Evolutionary conservation across 768 basidiomycete species (phyloP).

Genomic region (Mycena crocata): DNA sequence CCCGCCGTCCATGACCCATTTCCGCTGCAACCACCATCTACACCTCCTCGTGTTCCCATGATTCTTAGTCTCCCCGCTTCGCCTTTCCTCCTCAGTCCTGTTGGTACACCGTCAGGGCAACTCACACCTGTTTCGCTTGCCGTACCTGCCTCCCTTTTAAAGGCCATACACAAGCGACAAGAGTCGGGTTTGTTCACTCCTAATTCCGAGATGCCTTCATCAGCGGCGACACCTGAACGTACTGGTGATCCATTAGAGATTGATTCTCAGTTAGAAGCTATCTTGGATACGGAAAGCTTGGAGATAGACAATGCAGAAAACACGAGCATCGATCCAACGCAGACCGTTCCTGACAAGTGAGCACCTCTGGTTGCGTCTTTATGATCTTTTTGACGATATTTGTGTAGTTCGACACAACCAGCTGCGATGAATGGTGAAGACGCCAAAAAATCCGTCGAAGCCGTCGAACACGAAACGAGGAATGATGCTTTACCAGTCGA

Average conservation of each 20-base stretch:
- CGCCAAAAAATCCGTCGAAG: background rate
- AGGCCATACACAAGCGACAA: slow-evolving; percentile 33
- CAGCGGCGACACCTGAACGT: slow-evolving; percentile 15
- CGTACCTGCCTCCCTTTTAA: slow-evolving; percentile 38
- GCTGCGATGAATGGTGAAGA: background rate
- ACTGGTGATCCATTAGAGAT: background rate
- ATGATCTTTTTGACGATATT: background rate
- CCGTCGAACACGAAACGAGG: background rate
- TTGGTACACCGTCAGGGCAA: slow-evolving; percentile 9
- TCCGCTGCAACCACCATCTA: slow-evolving; percentile 10
- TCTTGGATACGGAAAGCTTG: background rate
- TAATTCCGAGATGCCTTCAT: slow-evolving; percentile 23
- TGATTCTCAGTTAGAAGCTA: background rate
- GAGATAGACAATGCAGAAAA: background rate
- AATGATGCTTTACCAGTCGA: background rate
- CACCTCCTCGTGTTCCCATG: slow-evolving; percentile 33
- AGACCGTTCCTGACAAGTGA: background rate
- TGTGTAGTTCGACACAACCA: background rate
- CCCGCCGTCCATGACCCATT: slow-evolving; percentile 53
- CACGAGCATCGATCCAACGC: background rate
- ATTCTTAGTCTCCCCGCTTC: slow-evolving; percentile 37
- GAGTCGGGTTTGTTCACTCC: slow-evolving; percentile 55
- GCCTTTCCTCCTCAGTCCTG: background rate
- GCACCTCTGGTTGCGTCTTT: background rate
- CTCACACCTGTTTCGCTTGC: slow-evolving; percentile 35